Conservation (phyloP, 495 filamentous ascomycete species). For the Penicillium maclennaniae region DNA sequence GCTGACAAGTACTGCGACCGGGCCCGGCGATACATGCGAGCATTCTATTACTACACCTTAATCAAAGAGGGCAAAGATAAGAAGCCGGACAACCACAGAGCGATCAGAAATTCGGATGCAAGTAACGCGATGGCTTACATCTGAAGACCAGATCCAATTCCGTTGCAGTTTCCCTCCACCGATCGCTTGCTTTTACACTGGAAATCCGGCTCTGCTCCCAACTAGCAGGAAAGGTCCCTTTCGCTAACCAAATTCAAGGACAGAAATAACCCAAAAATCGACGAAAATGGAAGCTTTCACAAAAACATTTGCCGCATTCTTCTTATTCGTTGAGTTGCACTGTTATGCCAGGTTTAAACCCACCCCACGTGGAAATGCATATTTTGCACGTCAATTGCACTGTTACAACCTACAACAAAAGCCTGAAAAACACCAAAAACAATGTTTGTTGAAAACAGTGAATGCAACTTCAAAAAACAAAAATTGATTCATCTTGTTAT, state of each 20-base stretch:
- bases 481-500: background rate
- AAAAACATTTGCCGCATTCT: background rate
- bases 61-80: background rate
- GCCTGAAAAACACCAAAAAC: background rate
- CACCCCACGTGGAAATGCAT: background rate
- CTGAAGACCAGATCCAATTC: background rate
- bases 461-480: background rate
- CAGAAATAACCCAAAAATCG: background rate
- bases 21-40: conserved; percentile 56
- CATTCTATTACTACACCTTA: conserved; percentile 6
- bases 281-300: background rate
- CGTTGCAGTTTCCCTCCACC: background rate
- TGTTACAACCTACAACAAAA: background rate
- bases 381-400: background rate
- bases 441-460: background rate
- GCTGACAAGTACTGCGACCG: conserved; percentile 73
- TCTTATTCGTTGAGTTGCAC: background rate
- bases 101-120: background rate
- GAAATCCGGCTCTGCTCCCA: background rate
- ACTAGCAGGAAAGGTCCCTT: background rate
- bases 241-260: background rate
- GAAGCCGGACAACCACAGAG: background rate
- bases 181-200: background rate
- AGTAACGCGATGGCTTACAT: conserved; percentile 11
- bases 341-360: background rate